Base-by-base conservation (phyloP, 2,329 filamentous ascomycete genomes). In the Apiospora malaysiana region DNA sequence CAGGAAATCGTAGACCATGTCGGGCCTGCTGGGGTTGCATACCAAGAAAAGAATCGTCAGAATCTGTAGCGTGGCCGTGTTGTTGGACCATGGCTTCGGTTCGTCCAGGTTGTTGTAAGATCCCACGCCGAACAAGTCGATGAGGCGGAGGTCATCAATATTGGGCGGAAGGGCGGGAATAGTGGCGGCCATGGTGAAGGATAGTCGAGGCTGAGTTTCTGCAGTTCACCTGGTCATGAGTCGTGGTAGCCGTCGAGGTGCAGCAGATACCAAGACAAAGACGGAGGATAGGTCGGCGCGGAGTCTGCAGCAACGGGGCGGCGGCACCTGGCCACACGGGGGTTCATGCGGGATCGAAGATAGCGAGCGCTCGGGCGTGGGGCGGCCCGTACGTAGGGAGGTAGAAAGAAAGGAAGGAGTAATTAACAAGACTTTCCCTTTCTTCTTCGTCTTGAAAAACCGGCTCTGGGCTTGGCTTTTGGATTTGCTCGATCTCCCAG, bases 1-100 rank as follows among this genome's bases (percentile, higher is more conserved):
- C n/a, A n/a, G n/a, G n/a, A n/a, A n/a, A n/a, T n/a, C n/a, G n/a
- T n/a, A n/a, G n/a, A n/a, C n/a, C n/a, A n/a, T n/a, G n/a, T n/a
- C n/a, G n/a, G n/a, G n/a, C n/a, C n/a, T n/a, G n/a, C n/a, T n/a
- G n/a, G n/a, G n/a, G n/a, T n/a, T n/a, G 16, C 71, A 32, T 49
- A 72, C 71, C 71, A 72, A 21, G 46, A 72, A 72, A 14, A 68
- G 66, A n/a, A 72, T 70, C 10, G 71, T 70, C 45, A 72, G 42
- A 2, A 66, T 69, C 68, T 56, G 68, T 0, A 72, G 43, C 5
- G 43, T 70, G 1, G 12, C 18, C n/a, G 68, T 46, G 25, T 69
- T 49, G 51, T 72, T 72, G 4, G 71, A 70, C 71, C 69, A 72
- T 18, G 71, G 71, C 7, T 47, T 69, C n/a, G 69, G 69, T 21